These are phyloP conservation scores for Posidonia oceanica DNA, from an alignment of 116 monocot species.

Conservation along the genomic window DNA sequence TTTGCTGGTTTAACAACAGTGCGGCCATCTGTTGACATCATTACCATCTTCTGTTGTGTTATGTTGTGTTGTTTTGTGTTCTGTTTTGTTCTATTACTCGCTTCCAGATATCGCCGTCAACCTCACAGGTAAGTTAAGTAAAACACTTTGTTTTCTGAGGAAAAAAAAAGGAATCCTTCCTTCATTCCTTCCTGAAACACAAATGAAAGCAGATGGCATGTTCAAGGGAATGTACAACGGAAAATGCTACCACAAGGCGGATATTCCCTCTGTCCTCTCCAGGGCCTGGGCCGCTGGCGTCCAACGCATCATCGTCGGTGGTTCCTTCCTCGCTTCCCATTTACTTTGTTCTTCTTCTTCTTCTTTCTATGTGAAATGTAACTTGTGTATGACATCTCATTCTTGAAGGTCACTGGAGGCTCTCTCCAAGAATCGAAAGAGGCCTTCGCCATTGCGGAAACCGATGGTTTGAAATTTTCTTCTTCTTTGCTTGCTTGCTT, in stretches of 20 bases:
- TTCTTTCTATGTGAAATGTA: not conserved
- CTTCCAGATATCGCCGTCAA: slow-evolving; percentile 83
- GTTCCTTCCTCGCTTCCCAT: not conserved
- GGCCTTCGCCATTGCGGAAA: slow-evolving; percentile 85
- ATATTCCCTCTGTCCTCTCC: slow-evolving; percentile 60
- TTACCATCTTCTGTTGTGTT: not conserved
- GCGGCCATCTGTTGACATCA: not conserved
- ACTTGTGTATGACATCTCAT: too few relatives aligned
- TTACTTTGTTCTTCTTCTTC: not conserved
- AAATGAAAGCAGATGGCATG: slow-evolving; percentile 54
- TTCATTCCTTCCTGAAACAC: not conserved
- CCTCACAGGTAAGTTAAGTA: slow-evolving; percentile 49
- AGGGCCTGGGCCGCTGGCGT: slow-evolving; percentile 88
- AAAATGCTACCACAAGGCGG: slow-evolving; percentile 56
- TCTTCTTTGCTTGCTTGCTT: not conserved
- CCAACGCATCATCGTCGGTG: slow-evolving; percentile 76
- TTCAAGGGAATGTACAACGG: slow-evolving; percentile 95
- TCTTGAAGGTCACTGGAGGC: slow-evolving; percentile 68
- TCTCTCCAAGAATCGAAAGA: slow-evolving; percentile 84
- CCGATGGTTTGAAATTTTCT: slow-evolving; percentile 43
- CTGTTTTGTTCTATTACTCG: not conserved
- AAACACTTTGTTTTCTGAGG: not conserved
- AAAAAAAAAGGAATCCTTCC: too few relatives aligned
- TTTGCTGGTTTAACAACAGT: not conserved
- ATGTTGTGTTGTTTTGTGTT: not conserved